phyloP scores from a whole-genome alignment of 2,329 filamentous ascomycete genomes.

The Aspergillus alliaceus region DNA sequence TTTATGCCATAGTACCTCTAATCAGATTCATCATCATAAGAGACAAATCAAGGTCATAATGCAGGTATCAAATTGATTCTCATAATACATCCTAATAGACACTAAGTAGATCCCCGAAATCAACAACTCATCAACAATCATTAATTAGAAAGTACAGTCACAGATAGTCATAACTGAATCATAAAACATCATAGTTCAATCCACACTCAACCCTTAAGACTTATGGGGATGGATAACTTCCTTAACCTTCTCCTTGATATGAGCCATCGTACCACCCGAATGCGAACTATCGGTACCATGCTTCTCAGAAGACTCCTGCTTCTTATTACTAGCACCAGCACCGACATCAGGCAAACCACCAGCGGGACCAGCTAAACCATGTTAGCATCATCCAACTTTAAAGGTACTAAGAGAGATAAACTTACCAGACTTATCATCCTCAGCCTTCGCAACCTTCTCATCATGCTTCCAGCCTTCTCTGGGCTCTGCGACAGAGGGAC shows the following conservation, averaged over 20 bases:
- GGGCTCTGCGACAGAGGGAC: conserved; percentile 27
- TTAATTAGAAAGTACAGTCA: not conserved
- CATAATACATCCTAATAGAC: not conserved
- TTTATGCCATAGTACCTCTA: not conserved
- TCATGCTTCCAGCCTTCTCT: conserved; percentile 5
- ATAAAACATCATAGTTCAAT: not conserved
- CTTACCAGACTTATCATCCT: not conserved
- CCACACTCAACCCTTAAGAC: not conserved
- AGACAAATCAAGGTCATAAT: no score
- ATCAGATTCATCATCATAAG: no score
- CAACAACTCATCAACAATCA: not conserved
- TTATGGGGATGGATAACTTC: conserved; percentile 19
- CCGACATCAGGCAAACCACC: not conserved
- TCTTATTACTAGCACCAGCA: not conserved
- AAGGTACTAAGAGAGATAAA: not conserved
- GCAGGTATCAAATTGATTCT: no score
- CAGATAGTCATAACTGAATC: not conserved
- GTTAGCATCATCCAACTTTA: not conserved
- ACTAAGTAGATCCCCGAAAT: not conserved
- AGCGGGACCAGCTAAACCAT: not conserved
- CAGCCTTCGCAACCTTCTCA: conserved; percentile 10
- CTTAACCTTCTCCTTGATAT: conserved; percentile 37
- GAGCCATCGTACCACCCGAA: conserved; percentile 12
- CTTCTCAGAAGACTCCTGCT: not conserved
- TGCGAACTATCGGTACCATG: not conserved